Conservation (phyloP, 768 basidiomycete species). For the Clavulina sp. region DNA sequence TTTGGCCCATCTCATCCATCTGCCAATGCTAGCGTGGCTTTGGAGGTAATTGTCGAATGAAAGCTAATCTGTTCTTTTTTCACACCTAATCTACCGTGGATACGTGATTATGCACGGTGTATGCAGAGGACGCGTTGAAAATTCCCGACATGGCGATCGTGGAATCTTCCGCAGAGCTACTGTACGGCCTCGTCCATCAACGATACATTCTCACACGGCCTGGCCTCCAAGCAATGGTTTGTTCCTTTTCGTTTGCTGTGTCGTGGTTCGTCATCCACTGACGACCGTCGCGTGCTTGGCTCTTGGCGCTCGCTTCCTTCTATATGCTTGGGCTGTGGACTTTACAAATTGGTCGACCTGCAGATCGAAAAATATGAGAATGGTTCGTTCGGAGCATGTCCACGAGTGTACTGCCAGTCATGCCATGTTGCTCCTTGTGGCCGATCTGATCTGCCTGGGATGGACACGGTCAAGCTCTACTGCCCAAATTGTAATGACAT, state of each 20-base stretch:
- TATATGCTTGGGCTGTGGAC: too few relatives aligned
- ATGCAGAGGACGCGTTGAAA: conserved; percentile 71
- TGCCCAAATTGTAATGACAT: conserved; percentile 98
- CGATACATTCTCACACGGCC: conserved; percentile 90
- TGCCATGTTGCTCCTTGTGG: conserved; percentile 89
- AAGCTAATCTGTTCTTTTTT: too few relatives aligned
- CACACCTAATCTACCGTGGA: not conserved
- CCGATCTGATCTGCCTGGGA: conserved; percentile 83
- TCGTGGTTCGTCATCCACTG: conserved; percentile 12
- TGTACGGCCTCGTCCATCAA: conserved; percentile 96
- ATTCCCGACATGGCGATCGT: conserved; percentile 98
- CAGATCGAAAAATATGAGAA: conserved; percentile 94
- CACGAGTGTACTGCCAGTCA: conserved; percentile 83
- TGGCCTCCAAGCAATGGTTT: conserved; percentile 87
- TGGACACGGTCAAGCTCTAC: conserved; percentile 94
- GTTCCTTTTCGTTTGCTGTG: conserved; percentile 6
- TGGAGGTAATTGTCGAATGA: too few relatives aligned
- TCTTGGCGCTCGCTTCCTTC: not conserved
- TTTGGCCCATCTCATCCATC: too few relatives aligned
- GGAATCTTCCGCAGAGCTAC: conserved; percentile 89
- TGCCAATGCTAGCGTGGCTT: too few relatives aligned
- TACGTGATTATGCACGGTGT: not conserved
- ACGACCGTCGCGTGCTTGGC: conserved; percentile 9
- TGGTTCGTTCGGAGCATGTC: conserved; percentile 82
- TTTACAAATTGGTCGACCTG: not conserved